Percentiles rank a stretch among this genome's conserved stretches.
phyloP scores from a whole-genome alignment of 2,329 filamentous ascomycete species.

The Colletotrichum gloeosporioides region DNA sequence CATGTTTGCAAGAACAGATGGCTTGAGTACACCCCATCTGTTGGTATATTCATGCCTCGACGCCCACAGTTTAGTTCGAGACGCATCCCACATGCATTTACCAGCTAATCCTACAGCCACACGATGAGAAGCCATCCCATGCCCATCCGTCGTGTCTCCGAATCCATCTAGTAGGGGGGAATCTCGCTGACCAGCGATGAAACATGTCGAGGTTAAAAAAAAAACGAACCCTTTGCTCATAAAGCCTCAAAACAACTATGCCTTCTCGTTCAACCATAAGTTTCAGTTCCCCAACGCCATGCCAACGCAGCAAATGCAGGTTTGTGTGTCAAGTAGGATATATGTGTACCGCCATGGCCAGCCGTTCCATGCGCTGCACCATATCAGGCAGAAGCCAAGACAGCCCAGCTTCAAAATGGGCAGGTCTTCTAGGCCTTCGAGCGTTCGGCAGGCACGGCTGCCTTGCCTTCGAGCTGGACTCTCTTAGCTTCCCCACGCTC shows the following conservation, averaged over 20 bases:
- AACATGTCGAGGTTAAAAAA: neutral
- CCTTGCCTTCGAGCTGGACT: conserved; percentile 19
- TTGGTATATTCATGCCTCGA: neutral
- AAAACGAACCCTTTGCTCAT: neutral
- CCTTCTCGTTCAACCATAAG: neutral
- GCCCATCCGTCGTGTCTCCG: neutral
- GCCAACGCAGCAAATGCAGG: conserved; percentile 18
- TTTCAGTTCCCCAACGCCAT: conserved; percentile 15
- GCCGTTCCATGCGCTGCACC: neutral
- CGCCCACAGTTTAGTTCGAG: neutral
- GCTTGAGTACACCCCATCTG: neutral
- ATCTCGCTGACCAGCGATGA: neutral
- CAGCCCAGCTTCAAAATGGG: neutral
- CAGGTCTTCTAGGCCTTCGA: neutral
- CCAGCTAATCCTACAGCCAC: neutral
- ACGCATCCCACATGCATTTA: neutral
- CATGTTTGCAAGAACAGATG: neutral
- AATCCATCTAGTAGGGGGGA: neutral
- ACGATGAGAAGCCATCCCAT: neutral
- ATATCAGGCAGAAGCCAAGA: neutral
- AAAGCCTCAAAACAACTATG: neutral
- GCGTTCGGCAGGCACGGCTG: conserved; percentile 1
- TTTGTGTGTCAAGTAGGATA: neutral
- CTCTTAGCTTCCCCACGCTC: conserved; percentile 37
- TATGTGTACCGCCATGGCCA: neutral